Evolutionary conservation across 345 rosid genomes (phyloP).

Genomic region (Cardamine resedifolia): DNA sequence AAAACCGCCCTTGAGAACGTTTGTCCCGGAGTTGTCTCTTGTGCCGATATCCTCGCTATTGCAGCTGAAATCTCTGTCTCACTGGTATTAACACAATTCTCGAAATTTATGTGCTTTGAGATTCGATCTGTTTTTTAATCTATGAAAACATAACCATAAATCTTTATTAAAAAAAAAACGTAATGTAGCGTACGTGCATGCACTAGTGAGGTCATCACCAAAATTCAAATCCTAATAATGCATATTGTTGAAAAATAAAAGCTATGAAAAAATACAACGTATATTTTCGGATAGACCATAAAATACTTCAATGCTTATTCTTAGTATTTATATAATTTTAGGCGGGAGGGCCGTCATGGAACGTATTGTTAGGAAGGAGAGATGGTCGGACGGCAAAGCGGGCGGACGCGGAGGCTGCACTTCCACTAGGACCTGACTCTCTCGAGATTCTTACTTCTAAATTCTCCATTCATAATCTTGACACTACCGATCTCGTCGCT

Average conservation of each 20-base stretch:
- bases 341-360: constrained; percentile 88
- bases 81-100: constrained; percentile 35
- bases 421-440: constrained; percentile 59
- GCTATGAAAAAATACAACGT: neutral
- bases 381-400: constrained; percentile 63
- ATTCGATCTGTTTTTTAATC: too few relatives aligned
- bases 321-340: constrained; percentile 20
- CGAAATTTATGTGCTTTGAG: too few relatives aligned
- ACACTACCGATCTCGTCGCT: constrained; percentile 65
- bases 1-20: constrained; percentile 54
- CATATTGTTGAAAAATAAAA: neutral
- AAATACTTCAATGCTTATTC: neutral
- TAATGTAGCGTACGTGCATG: too few relatives aligned
- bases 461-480: constrained; percentile 60
- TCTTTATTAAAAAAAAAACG: too few relatives aligned
- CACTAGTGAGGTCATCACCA: too few relatives aligned
- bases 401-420: constrained; percentile 45
- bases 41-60: constrained; percentile 59
- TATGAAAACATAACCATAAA: neutral
- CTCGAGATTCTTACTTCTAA: constrained; percentile 46
- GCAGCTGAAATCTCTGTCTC: constrained; percentile 49
- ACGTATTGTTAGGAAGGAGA: constrained; percentile 61
- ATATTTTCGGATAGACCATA: neutral
- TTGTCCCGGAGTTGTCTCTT: constrained; percentile 60
- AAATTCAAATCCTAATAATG: too few relatives aligned